Percentiles rank a stretch among this genome's conserved stretches.
phyloP scores from a whole-genome alignment of 106 monocot genomes.

The Gastrodia elata region DNA sequence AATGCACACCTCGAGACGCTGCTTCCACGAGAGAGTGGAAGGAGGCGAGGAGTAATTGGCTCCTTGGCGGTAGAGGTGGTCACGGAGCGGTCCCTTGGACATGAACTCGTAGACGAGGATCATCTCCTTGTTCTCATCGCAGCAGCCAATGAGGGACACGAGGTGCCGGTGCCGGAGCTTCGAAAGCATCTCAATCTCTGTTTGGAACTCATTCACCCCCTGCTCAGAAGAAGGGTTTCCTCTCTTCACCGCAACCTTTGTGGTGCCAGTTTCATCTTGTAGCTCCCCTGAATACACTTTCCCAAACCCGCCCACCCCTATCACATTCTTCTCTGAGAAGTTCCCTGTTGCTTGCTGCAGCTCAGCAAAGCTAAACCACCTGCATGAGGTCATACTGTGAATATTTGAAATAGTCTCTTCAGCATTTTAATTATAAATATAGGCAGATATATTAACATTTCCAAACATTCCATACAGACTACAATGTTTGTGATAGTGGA shows the following conservation, averaged over 20 bases:
- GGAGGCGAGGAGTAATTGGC: slow-evolving; percentile 20
- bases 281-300: slow-evolving; percentile 43
- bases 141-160: slow-evolving; percentile 64
- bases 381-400: too few species aligned
- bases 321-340: slow-evolving; percentile 46
- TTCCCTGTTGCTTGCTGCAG: slow-evolving; percentile 41
- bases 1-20: slow-evolving; percentile 49
- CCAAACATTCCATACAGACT: too few species aligned
- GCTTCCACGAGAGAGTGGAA: slow-evolving; percentile 40
- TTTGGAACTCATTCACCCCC: slow-evolving; percentile 65
- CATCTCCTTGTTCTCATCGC: slow-evolving; percentile 65
- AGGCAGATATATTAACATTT: too few species aligned
- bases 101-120: slow-evolving; percentile 68
- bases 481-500: too few species aligned
- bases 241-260: slow-evolving; percentile 56
- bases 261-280: slow-evolving; percentile 33
- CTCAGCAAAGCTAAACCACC: slow-evolving; percentile 28
- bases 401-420: background rate
- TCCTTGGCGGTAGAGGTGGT: too few species aligned
- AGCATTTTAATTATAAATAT: too few species aligned
- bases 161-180: slow-evolving; percentile 67
- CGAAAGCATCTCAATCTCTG: slow-evolving; percentile 65
- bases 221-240: slow-evolving; percentile 57
- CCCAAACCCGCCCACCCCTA: slow-evolving; percentile 61
- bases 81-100: slow-evolving; percentile 43